Percentiles rank a stretch among this genome's conserved stretches.
These are phyloP conservation scores for Parasitella parasitica DNA, from an alignment of 371 early-diverging fungal genomes.

Conservation along the genomic window DNA sequence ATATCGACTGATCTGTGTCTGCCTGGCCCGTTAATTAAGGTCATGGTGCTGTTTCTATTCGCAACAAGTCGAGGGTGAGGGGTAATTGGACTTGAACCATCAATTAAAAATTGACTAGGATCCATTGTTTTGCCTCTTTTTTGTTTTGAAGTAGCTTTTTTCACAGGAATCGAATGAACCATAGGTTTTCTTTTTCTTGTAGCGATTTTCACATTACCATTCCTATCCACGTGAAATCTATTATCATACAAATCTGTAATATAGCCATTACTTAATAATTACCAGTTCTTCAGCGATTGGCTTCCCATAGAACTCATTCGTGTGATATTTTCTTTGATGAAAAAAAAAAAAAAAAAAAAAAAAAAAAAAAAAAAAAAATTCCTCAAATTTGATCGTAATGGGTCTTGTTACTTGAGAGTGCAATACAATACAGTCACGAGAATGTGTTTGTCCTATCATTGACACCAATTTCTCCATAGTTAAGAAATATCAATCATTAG, in stretches of 20 bases:
- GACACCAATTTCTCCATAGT: neutral
- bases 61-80: neutral
- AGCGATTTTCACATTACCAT: neutral
- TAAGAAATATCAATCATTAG: too few relatives aligned
- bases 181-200: neutral
- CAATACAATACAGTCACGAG: neutral
- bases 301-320: neutral
- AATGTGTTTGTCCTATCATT: neutral
- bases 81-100: neutral
- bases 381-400: neutral
- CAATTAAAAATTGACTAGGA: conserved; percentile 3
- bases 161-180: neutral
- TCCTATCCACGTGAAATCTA: neutral
- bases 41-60: neutral
- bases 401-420: neutral
- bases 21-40: neutral
- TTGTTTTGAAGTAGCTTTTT: neutral
- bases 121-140: neutral
- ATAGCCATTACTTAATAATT: too few relatives aligned
- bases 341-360: neutral
- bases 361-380: neutral
- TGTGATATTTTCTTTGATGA: neutral
- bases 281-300: neutral
- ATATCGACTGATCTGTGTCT: conserved; percentile 15
- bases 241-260: too few relatives aligned